Conservation (phyloP, 2,329 filamentous ascomycete genomes). For the Cladosporium sp. region DNA sequence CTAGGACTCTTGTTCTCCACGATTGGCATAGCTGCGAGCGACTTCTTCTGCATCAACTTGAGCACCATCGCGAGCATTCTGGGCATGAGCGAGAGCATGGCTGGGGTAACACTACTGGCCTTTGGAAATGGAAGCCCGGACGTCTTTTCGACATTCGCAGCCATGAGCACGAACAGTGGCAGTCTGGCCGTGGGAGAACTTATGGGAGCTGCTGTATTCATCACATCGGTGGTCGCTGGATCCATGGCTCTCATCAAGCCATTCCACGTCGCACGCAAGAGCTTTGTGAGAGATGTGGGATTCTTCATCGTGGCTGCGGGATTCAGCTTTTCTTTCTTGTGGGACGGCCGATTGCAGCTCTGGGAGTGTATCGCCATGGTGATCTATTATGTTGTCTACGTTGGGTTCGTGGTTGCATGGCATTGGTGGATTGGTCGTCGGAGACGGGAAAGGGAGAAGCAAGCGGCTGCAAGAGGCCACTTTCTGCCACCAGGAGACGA, state of each 20-base stretch:
- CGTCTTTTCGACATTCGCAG: constrained; percentile 97
- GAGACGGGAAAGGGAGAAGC: constrained; percentile 62
- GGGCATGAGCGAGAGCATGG: constrained; percentile 92
- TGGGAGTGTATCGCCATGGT: constrained; percentile 96
- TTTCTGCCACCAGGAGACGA: constrained; percentile 65
- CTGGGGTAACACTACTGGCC: constrained; percentile 92
- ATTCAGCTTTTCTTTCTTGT: constrained; percentile 84
- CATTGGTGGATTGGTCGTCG: constrained; percentile 78
- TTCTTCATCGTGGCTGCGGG: constrained; percentile 87
- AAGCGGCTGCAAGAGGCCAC: constrained; percentile 72
- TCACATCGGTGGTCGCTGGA: constrained; percentile 91
- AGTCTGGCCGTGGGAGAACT: constrained; percentile 94
- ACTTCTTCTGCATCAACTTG: constrained; percentile 97
- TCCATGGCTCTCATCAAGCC: constrained; percentile 97
- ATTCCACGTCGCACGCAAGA: constrained; percentile 85
- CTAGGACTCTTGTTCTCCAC: constrained; percentile 89
- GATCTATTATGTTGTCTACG: constrained; percentile 85
- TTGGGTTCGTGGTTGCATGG: constrained; percentile 83
- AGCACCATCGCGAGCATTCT: constrained; percentile 87
- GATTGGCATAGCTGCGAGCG: constrained; percentile 94
- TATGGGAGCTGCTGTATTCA: constrained; percentile 92
- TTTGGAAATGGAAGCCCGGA: constrained; percentile 98
- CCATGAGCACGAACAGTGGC: constrained; percentile 96
- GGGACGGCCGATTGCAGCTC: constrained; percentile 76
- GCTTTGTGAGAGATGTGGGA: constrained; percentile 85